phyloP scores from a whole-genome alignment of 2,329 filamentous ascomycete species.

The Alternaria sp. region DNA sequence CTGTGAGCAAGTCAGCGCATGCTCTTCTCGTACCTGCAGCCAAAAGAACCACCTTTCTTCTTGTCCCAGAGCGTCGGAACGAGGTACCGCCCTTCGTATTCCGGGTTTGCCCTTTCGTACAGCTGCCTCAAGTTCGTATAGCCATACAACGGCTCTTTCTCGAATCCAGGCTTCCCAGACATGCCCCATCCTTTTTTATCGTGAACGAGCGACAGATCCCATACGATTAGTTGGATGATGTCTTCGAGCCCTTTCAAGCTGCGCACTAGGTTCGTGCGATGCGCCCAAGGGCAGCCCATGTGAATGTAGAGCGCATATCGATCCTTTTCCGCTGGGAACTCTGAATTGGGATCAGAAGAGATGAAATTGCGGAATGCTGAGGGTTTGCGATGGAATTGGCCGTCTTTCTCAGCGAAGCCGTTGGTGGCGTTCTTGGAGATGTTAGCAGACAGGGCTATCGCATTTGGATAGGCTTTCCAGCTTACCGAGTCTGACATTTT shows the following conservation, averaged over 20 bases:
- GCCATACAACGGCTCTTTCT: constrained; percentile 6
- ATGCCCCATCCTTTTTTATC: constrained; percentile 35
- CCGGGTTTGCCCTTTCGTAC: constrained; percentile 71
- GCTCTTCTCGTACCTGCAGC: rapidly evolving
- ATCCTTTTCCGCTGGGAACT: constrained; percentile 64
- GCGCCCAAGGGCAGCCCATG: constrained; percentile 68
- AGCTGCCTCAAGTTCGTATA: constrained; percentile 60
- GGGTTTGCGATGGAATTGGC: constrained; percentile 63
- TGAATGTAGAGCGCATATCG: constrained; percentile 70
- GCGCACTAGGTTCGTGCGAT: constrained; percentile 56
- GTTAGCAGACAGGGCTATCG: background rate
- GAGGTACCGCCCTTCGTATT: constrained; percentile 65
- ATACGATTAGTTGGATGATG: constrained; percentile 56
- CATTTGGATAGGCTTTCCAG: background rate
- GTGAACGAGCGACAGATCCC: constrained; percentile 43
- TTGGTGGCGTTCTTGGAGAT: background rate
- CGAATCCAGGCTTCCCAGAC: constrained; percentile 18
- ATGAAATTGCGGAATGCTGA: constrained; percentile 63
- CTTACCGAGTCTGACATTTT: background rate
- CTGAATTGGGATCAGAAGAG: constrained; percentile 56
- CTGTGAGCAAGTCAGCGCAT: constrained; percentile 16
- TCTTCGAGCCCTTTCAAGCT: constrained; percentile 59
- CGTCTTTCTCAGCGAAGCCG: constrained; percentile 52
- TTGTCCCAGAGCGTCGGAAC: constrained; percentile 79
- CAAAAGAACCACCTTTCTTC: constrained; percentile 49